Evolutionary conservation across 2,329 filamentous ascomycete genomes (phyloP), one percentile per base, ranked within the genome.

Genomic region (Talaromyces sp.): DNA sequence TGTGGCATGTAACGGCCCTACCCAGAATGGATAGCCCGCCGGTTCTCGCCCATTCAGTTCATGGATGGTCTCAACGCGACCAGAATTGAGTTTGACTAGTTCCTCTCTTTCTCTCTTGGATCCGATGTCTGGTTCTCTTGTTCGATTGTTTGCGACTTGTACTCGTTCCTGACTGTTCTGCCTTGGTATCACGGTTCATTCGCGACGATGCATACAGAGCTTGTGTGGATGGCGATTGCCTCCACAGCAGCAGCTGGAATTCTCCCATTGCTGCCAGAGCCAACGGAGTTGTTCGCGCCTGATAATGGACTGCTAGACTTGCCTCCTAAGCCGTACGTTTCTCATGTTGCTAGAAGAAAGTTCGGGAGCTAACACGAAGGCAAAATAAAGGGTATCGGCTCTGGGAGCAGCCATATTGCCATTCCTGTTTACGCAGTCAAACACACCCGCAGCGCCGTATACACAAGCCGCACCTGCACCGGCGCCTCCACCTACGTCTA

Each of bases 171-270:
- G 11, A 40, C 28, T n/a, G 40, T 39, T 23, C 23, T 14, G 16
- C 1, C 16, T 35, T 21, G 31, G 18, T 31, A 33, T 9, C 5
- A 23, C 12, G n/a, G 35, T 5, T 14, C 50, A 50, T 37, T 40
- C 7, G 21, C 35, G 59, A 58, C 42, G 46, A 63, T 63, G 62
- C 56, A 63, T 52, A 63, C 54, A 63, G 50, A 60, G 35, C 58
- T 59, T 54, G 52, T 55, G 37, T 63, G 62, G 62, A 56, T 63
- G 58, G 62, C 52, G n/a, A 40, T 63, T 18, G 58, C 58, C 58
- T 60, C 58, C 42, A 50, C 58, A 35, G 62, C 62, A 60, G 62
- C 33, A 39, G 62, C 62, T 37, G 46, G 25, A 25, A 33, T 63
- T 9, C n/a, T 58, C 48, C 56, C 61, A 25, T 46, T 63, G 35